Base-by-base conservation (phyloP, 176 grass and related monocot genomes). In the Tillandsia fasciculata region DNA sequence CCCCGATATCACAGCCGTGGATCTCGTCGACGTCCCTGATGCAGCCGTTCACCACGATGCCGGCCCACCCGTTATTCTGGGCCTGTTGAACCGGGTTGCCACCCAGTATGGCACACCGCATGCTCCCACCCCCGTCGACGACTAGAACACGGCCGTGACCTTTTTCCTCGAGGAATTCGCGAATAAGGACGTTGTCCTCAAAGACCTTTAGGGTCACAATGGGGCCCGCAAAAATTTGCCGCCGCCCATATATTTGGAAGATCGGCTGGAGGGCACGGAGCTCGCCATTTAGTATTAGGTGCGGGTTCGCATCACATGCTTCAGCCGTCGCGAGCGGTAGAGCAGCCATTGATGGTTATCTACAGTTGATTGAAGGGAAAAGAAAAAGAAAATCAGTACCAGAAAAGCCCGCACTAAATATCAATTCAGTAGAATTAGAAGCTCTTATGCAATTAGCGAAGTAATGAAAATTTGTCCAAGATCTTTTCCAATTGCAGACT, bases 11-110 rank as follows among this genome's bases (percentile, higher is more conserved):
- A 2, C 92, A 96, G 1, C 88, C 92, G 2, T 96, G 88, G 71
- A 91, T 96, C 80, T 96, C 92, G n/a, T 96, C 92, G 0, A 78
- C 83, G 9, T 96, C 92, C 48, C 88, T 87, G 51, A 96, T 91
- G 85, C 92, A 96, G 10, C 88, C 88, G 3, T 96, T 96, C 10
- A 96, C 85, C 0, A 96, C 12, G 5, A 91, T 88, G n/a, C 88
- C 92, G 0, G 83, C 92, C 88, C 92, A 96, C 2, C 85, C 88
- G 14, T 88, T 96, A 63, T 88, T 91, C 75, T 91, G 92, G 1
- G 92, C 88, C 59, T 86, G 85, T 72, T 91, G 88, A 68, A 82
- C 92, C 0, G 83, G 92, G 79, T 96, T 96, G 27, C 92, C 92
- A 0, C 92, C 88, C 66, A 91, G 51, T 17, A 91, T 82, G 69